A percentile compares a stretch with the other conserved stretches of the same genome.
phyloP scores from a whole-genome alignment of 306 rosid genomes.

The Glycine latifolia region DNA sequence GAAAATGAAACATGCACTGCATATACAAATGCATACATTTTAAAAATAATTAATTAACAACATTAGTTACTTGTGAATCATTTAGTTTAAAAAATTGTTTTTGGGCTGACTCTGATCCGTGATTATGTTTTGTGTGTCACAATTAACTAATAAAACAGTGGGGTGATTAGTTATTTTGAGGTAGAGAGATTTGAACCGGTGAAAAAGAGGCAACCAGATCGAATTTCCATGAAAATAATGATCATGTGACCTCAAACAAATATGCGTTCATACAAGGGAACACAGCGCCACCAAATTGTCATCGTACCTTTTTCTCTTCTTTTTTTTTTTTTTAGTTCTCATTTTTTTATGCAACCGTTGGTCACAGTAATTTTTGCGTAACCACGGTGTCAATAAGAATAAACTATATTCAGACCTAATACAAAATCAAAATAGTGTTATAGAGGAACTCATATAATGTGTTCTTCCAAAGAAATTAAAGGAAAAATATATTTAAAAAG shows the following conservation, averaged over 20 bases:
- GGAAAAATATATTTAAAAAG: neutral
- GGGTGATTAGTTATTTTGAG: slow-evolving; percentile 34
- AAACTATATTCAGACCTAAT: neutral
- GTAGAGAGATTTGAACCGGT: slow-evolving; percentile 57
- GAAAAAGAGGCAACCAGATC: slow-evolving; percentile 57
- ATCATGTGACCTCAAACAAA: slow-evolving; percentile 51
- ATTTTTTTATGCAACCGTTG: neutral
- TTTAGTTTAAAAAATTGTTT: neutral
- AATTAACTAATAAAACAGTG: neutral
- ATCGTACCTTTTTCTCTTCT: slow-evolving; percentile 33
- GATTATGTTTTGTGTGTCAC: neutral
- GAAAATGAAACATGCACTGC: no score
- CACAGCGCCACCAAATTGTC: slow-evolving; percentile 71
- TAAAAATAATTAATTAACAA: neutral
- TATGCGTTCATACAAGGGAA: slow-evolving; percentile 51
- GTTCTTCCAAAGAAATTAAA: neutral
- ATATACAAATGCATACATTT: neutral
- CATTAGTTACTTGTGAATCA: neutral
- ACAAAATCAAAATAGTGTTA: neutral
- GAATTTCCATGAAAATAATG: slow-evolving; percentile 47
- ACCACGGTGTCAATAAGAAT: no score
- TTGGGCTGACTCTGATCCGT: neutral
- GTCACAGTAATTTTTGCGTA: neutral
- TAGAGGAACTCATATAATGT: neutral
- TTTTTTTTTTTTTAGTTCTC: neutral